A percentile compares a stretch with the other conserved stretches of the same genome.
phyloP scores from a whole-genome alignment of 257 asterid genomes.

The Fraxinus pennsylvanica region DNA sequence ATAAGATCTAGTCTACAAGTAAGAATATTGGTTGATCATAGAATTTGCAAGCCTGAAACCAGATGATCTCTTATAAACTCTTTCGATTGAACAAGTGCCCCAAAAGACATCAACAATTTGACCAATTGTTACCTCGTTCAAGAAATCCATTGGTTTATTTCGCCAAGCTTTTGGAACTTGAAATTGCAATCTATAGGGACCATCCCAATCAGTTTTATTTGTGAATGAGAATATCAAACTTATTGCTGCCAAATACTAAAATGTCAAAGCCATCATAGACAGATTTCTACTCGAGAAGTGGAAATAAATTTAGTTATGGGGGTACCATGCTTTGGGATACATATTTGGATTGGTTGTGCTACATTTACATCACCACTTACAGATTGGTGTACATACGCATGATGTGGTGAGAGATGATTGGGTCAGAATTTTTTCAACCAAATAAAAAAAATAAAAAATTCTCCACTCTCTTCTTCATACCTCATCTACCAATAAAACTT shows the following conservation, averaged over 20 bases:
- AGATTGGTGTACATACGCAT: too few relatives aligned
- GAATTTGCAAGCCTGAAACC: neutral
- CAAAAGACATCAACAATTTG: neutral
- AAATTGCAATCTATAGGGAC: constrained; percentile 77
- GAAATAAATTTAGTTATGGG: neutral
- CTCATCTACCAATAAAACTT: too few relatives aligned
- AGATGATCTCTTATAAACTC: too few relatives aligned
- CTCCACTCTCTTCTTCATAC: too few relatives aligned
- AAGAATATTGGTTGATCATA: too few relatives aligned
- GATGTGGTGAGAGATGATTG: too few relatives aligned
- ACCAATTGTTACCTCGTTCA: constrained; percentile 59
- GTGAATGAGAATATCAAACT: constrained; percentile 88
- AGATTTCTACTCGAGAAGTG: neutral
- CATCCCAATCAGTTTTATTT: constrained; percentile 82
- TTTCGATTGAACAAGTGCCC: too few relatives aligned
- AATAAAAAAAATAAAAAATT: too few relatives aligned
- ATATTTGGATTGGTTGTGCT: constrained; percentile 58
- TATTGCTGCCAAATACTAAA: constrained; percentile 51
- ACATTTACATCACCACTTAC: too few relatives aligned
- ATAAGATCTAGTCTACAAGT: too few relatives aligned
- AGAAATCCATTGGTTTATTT: constrained; percentile 60
- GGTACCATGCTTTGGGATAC: constrained; percentile 81
- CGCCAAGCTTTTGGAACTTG: constrained; percentile 77
- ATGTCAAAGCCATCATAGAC: neutral
- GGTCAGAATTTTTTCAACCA: too few relatives aligned